Base-by-base conservation (phyloP, 805 yeast genomes). In the Starmerella gropengiesseri region DNA sequence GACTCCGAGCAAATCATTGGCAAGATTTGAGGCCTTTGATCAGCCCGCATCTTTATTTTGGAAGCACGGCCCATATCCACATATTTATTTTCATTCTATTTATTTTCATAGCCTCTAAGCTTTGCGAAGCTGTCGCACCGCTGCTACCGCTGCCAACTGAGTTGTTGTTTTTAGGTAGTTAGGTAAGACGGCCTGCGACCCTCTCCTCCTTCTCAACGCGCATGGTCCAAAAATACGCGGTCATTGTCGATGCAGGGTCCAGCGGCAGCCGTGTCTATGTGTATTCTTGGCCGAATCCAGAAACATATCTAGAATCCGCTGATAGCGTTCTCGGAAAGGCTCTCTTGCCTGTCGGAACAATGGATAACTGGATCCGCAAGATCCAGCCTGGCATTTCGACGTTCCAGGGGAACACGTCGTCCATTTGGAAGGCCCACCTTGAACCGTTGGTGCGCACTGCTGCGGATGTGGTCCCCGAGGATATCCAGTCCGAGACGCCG, bases 211-310 rank as follows among this genome's bases (percentile, higher is more conserved):
- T 12, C 31, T 12, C 4, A 12, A 7, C 13, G 25, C 49, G 49
- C 55, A n/a, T n/a, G n/a, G n/a, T n/a, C n/a, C n/a, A n/a, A n/a
- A 55, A 52, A 32, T 87, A 83, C 65, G 96, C 95, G 21, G 78
- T 91, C 23, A 93, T 89, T 13, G 72, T 89, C 3, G 98, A 89
- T 61, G 85, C 96, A 0, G 98, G 98, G 1, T 86, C 96, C 1
- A 82, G 94, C 0, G 98, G 98, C 1, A 85, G 96, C 4, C 67
- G 98, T 41, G 70, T 82, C 13, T 87, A 84, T 59, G 73, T 89
- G 9, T 89, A 83, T 59, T 68, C 71, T 46, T 89, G 95, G 95
- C 70, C 71, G 12, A 77, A 77, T 52, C 67, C 77, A 1, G 48
- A 18, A 12, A 30, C 36, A 2, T 58, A 58, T 32, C 43, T 58